Percentiles rank a stretch among this genome's conserved stretches.
These are phyloP conservation scores for Nannochloris sp. DNA, from an alignment of 139 green algal genomes.

Conservation along the genomic window DNA sequence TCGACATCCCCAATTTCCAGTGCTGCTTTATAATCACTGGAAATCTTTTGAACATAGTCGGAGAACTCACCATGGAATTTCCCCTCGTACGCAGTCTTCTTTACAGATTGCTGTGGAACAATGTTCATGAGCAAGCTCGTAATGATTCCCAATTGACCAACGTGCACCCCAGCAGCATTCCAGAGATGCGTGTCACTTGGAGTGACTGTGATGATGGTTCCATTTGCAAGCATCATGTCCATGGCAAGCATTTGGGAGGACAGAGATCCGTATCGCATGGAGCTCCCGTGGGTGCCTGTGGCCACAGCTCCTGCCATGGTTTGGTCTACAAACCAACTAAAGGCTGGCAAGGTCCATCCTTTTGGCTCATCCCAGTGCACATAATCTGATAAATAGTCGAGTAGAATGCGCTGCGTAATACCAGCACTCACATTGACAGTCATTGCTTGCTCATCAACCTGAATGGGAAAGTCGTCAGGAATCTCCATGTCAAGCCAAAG, in stretches of 20 bases:
- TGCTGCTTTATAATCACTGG: slow-evolving; percentile 29
- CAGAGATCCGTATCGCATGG: slow-evolving; percentile 45
- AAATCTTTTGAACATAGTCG: slow-evolving; percentile 18
- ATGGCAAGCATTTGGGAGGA: slow-evolving; percentile 55
- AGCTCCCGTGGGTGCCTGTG: slow-evolving; percentile 70
- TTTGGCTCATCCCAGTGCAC: slow-evolving; percentile 34
- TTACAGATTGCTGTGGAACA: slow-evolving; percentile 13
- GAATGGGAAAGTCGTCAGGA: slow-evolving; percentile 30
- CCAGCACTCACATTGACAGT: slow-evolving; percentile 66
- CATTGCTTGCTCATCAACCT: slow-evolving; percentile 40
- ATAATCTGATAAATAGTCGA: slow-evolving; percentile 75
- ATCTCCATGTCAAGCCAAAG: slow-evolving; percentile 7
- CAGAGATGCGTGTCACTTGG: slow-evolving; percentile 48
- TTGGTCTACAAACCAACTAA: slow-evolving; percentile 75
- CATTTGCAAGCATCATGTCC: slow-evolving; percentile 65
- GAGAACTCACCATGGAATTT: slow-evolving; percentile 7
- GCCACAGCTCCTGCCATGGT: slow-evolving; percentile 74
- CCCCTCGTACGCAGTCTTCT: slow-evolving; percentile 1
- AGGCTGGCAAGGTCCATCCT: slow-evolving; percentile 65
- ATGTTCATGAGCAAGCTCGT: slow-evolving; percentile 46
- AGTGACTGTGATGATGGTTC: slow-evolving; percentile 47
- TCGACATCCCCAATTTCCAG: slow-evolving; percentile 10
- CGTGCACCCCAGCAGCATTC: slow-evolving; percentile 27
- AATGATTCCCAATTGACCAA: slow-evolving; percentile 65
- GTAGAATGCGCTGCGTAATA: slow-evolving; percentile 49